Evolutionary conservation across 2,329 filamentous ascomycete species (phyloP).

Genomic region (Colletotrichum noveboracense): DNA sequence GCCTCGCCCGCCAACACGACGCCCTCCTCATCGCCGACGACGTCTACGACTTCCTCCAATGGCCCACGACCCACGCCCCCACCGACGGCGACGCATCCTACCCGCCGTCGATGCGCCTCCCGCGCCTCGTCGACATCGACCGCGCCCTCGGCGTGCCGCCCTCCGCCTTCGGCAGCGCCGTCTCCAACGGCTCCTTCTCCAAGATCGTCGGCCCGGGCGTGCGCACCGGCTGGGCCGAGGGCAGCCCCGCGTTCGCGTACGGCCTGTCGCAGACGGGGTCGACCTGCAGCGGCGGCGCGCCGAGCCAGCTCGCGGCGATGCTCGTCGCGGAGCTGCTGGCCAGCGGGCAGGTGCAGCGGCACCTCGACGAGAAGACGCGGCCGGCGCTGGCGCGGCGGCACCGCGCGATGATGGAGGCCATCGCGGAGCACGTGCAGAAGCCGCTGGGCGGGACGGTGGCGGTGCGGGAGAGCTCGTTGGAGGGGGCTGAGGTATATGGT

Average conservation of each 20-base stretch:
- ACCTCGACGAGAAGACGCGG: conserved; percentile 45
- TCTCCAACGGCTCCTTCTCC: conserved; percentile 89
- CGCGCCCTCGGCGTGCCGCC: conserved; percentile 61
- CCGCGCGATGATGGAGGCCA: conserved; percentile 58
- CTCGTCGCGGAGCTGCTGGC: conserved; percentile 54
- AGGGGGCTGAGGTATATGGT: conserved; percentile 60
- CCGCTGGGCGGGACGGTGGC: conserved; percentile 61
- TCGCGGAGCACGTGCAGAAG: conserved; percentile 59
- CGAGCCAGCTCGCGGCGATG: conserved; percentile 59
- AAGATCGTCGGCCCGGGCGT: conserved; percentile 85
- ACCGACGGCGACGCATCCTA: conserved; percentile 30
- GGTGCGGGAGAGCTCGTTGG: conserved; percentile 40
- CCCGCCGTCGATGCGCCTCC: conserved; percentile 55
- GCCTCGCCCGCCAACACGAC: conserved; percentile 78
- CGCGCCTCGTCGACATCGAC: conserved; percentile 82
- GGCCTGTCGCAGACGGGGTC: conserved; percentile 60
- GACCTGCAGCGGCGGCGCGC: conserved; percentile 62
- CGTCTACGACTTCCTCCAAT: conserved; percentile 92
- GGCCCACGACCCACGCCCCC: conserved; percentile 53
- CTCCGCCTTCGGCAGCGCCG: conserved; percentile 73
- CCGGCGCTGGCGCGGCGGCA: conserved; percentile 54
- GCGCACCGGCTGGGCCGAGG: conserved; percentile 89
- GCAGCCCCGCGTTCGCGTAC: conserved; percentile 57
- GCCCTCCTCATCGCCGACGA: conserved; percentile 89
- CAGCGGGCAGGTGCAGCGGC: conserved; percentile 47